phyloP scores from a whole-genome alignment of 140 eudicot species.

The Stevia rebaudiana region DNA sequence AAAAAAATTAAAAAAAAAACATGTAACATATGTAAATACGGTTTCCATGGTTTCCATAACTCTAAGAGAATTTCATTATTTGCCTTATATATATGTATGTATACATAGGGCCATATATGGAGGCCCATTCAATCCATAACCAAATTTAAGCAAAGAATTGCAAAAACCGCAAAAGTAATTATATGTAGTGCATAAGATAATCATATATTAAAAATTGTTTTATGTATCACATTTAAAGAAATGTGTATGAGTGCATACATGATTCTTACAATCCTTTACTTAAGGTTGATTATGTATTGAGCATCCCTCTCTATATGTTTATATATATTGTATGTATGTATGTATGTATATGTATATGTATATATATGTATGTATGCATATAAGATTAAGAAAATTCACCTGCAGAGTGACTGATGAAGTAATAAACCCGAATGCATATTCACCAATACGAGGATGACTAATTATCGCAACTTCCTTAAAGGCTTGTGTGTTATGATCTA shows the following conservation, averaged over 20 bases:
- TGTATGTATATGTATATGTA: not conserved
- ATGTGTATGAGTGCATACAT: not conserved
- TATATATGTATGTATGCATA: too few species aligned
- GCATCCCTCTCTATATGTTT: not conserved
- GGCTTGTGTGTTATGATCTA: conserved; percentile 84
- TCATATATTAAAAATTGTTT: too few species aligned
- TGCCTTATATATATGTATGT: too few species aligned
- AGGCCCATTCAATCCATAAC: too few species aligned
- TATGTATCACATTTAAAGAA: not conserved
- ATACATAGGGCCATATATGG: too few species aligned
- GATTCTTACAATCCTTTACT: not conserved
- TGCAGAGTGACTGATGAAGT: conserved; percentile 74
- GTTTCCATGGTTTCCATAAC: too few species aligned
- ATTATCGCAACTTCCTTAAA: conserved; percentile 82
- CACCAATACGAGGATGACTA: conserved; percentile 83
- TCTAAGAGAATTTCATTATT: too few species aligned
- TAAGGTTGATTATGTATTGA: not conserved
- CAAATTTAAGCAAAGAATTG: too few species aligned
- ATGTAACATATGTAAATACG: too few species aligned
- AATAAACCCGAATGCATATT: conserved; percentile 84
- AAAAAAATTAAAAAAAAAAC: too few species aligned
- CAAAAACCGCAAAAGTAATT: too few species aligned
- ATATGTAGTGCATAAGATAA: too few species aligned
- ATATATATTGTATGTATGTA: not conserved
- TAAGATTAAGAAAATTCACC: conserved; percentile 29